Base-by-base conservation (phyloP, 2,329 filamentous ascomycete genomes). In the Penicillium hordei region DNA sequence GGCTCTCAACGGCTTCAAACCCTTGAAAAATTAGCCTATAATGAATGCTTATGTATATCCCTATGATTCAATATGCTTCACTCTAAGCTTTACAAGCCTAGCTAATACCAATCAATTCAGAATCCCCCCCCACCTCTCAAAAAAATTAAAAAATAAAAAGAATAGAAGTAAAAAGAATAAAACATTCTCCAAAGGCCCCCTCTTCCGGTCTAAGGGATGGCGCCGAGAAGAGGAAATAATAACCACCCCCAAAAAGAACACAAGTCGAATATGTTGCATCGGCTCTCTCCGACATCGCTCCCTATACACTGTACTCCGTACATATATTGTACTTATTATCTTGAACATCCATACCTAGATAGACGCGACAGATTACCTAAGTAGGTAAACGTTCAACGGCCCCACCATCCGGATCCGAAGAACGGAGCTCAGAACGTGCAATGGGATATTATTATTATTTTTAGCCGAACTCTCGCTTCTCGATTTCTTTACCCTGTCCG, bases 361-460 rank as follows among this genome's bases (percentile, higher is more conserved):
- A 42, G 21, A 50, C 36, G 17, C 38, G 21, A 21, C 38, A 44
- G 36, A 43, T 25, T 27, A n/a, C 40, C 40, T 27, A 4, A n/a
- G 17, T 23, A 51, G 48, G 15, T 33, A 57, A 52, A 55, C 54
- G 38, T 55, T 52, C n/a, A 44, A 57, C 66, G 68, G 69, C 68
- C 68, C 69, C 69, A 69, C 69, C 67, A 69, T 64, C 69, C 69
- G 69, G 55, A 39, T 59, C 52, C 59, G 59, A 62, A 43, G 48
- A 51, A 58, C 53, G 55, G 56, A 63, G 33, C 45, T 57, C 45
- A 31, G 54, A 59, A 49, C 51, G 42, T 44, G 57, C 19, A 48
- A 44, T 42, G 31, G 46, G 31, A 10, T 33, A 29, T 44, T 33
- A 19, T 25, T 43, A 29, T 27, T 52, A 40, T 52, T 38, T 46